Evolutionary conservation across 495 filamentous ascomycete species (phyloP).

Genomic region (Cryomyces minteri): DNA sequence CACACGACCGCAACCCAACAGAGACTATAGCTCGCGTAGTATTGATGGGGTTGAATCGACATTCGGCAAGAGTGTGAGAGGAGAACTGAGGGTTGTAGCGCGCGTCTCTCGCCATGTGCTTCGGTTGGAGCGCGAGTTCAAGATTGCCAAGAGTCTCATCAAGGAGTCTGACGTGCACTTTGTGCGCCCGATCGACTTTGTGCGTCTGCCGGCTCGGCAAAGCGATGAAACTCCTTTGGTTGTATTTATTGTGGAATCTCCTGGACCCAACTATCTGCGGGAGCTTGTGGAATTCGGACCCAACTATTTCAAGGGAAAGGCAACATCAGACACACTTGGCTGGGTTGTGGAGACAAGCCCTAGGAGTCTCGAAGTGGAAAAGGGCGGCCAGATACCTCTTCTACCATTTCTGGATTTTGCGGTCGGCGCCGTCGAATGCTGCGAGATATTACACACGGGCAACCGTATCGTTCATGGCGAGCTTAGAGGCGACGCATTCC

Average conservation of each 20-base stretch:
- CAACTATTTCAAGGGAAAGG: constrained; percentile 25
- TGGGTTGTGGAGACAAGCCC: constrained; percentile 26
- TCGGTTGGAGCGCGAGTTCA: constrained; percentile 67
- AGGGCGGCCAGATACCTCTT: constrained; percentile 42
- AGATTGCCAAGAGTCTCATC: constrained; percentile 53
- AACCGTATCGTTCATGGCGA: constrained; percentile 65
- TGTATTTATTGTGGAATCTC: constrained; percentile 62
- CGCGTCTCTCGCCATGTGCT: constrained; percentile 62
- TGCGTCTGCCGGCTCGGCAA: constrained; percentile 41
- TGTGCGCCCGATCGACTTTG: constrained; percentile 52
- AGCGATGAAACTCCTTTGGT: constrained; percentile 46
- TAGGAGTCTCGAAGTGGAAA: constrained; percentile 25
- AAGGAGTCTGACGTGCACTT: constrained; percentile 58
- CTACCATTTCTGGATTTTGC: constrained; percentile 72
- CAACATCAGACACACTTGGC: constrained; percentile 23
- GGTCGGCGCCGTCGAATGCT: constrained; percentile 64
- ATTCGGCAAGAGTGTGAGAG: background rate
- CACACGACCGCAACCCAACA: background rate
- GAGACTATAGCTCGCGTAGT: background rate
- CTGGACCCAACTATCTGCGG: constrained; percentile 52
- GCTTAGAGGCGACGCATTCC: constrained; percentile 73
- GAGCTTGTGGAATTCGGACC: constrained; percentile 59
- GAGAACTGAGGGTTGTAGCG: constrained; percentile 37
- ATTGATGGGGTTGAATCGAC: background rate
- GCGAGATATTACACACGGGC: constrained; percentile 74